phyloP scores from a whole-genome alignment of 768 basidiomycete genomes.

The Lactarius hengduanensis region DNA sequence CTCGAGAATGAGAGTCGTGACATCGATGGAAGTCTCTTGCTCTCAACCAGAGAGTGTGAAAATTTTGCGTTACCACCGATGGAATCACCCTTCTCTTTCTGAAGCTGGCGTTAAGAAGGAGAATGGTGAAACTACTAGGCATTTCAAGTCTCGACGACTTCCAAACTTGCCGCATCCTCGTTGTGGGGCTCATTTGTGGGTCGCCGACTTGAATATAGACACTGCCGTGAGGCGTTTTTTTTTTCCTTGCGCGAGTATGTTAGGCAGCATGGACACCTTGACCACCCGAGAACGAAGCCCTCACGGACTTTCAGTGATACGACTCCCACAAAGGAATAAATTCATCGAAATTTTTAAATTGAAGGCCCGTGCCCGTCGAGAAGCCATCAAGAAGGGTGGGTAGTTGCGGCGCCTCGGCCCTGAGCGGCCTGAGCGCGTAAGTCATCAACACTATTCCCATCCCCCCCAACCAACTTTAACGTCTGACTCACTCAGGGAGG shows the following conservation, averaged over 20 bases:
- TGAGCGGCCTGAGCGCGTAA: background rate
- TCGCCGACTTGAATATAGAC: background rate
- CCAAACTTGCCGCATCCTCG: background rate
- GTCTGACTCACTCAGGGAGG: background rate
- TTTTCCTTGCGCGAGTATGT: background rate
- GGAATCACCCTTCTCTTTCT: background rate
- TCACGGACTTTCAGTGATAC: background rate
- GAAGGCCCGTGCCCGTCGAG: constrained; percentile 1
- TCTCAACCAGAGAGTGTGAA: background rate
- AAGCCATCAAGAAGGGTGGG: background rate
- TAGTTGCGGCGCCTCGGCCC: background rate
- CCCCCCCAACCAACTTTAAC: background rate
- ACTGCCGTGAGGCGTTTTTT: background rate
- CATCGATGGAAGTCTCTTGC: background rate
- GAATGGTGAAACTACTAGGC: background rate
- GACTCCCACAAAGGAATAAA: background rate
- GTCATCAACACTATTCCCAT: background rate
- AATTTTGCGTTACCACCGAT: background rate
- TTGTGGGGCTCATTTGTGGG: background rate
- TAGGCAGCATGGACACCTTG: constrained; percentile 2
- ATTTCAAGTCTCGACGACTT: background rate
- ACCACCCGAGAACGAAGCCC: constrained; percentile 1
- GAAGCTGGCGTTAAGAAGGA: background rate
- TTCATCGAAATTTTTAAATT: background rate
- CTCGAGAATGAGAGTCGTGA: background rate